Evolutionary conservation across 768 basidiomycete species (phyloP), one percentile per base, ranked within the genome.

Genomic region (Kwoniella sp.): DNA sequence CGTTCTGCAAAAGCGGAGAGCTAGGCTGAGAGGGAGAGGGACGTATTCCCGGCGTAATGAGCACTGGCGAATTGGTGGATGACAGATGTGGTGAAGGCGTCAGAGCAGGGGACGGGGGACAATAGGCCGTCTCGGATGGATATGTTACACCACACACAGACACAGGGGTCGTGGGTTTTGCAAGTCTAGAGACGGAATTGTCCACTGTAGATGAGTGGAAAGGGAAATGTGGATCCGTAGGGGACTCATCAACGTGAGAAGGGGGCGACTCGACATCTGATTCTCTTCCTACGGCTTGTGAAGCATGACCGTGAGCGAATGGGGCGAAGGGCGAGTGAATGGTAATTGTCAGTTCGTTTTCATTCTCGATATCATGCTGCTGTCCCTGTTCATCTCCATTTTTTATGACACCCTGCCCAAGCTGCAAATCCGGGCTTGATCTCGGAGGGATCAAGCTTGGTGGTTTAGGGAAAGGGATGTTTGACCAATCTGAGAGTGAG

Each of bases 51-150:
- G 63, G 63, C 15, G 63, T 65, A 45, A 38, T 58, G 23, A 65
- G 52, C 34, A 65, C 53, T 52, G 63, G 63, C n/a, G 63, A 65
- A 47, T 55, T 51, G 17, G 52, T 34, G 12, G 50, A 53, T 4
- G 63, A 65, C 25, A 38, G 37, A 22, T 65, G 56, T 15, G 63
- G 63, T 30, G 63, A 65, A 50, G 63, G 63, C 30, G 63, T 65
- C 25, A 59, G 58, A 23, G 52, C 56, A 58, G 63, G 63, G 23
- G 63, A 65, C 22, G 63, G 63, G 47, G 63, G 63, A 59, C 63
- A 65, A 53, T 64, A 53, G 55, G 58, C 7, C 23, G 56, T 38
- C 37, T 58, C 53, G 13, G 55, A 63, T 45, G 38, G 34, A 54
- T 15, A 7, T 61, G 60, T 34, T 20, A 51, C 58, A 34, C 41